phyloP scores from a whole-genome alignment of 208 protist genomes.

The Acanthamoeba rhysodes region DNA sequence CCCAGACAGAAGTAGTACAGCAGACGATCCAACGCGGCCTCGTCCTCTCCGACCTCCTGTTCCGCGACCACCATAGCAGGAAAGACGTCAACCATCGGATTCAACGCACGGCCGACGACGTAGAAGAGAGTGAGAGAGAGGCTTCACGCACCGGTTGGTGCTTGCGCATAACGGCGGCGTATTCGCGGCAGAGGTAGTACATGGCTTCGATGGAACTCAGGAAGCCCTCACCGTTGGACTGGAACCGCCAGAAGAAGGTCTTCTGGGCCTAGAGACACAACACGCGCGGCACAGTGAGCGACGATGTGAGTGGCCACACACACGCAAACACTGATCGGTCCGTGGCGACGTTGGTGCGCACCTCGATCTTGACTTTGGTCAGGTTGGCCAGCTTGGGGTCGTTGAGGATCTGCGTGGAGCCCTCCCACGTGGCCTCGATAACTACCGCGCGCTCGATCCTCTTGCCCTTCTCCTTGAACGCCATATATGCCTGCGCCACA shows the following conservation, averaged over 20 bases:
- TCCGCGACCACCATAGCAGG: no score
- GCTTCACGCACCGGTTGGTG: neutral
- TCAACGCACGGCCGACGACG: no score
- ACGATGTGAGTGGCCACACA: no score
- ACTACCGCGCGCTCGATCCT: slow-evolving; percentile 27
- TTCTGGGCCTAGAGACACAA: neutral
- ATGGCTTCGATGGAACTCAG: slow-evolving; percentile 30
- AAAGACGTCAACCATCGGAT: no score
- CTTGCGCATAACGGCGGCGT: neutral
- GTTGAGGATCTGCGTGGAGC: slow-evolving; percentile 25
- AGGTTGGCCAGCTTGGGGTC: neutral
- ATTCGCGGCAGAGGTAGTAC: slow-evolving; percentile 38
- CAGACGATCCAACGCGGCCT: neutral
- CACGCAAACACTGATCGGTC: no score
- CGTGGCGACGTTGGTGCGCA: neutral
- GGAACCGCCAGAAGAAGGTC: slow-evolving; percentile 35
- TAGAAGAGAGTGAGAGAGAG: neutral
- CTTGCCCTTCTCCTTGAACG: slow-evolving; percentile 4
- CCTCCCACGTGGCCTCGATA: slow-evolving; percentile 59
- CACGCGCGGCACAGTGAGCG: no score
- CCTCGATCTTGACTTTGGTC: slow-evolving; percentile 47
- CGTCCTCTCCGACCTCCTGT: neutral
- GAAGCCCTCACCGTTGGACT: neutral
- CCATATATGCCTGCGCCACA: neutral
- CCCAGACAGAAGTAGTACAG: slow-evolving; percentile 43